Evolutionary conservation across 2,329 filamentous ascomycete species (phyloP).

Genomic region (Magnaporthiopsis rhizophila): DNA sequence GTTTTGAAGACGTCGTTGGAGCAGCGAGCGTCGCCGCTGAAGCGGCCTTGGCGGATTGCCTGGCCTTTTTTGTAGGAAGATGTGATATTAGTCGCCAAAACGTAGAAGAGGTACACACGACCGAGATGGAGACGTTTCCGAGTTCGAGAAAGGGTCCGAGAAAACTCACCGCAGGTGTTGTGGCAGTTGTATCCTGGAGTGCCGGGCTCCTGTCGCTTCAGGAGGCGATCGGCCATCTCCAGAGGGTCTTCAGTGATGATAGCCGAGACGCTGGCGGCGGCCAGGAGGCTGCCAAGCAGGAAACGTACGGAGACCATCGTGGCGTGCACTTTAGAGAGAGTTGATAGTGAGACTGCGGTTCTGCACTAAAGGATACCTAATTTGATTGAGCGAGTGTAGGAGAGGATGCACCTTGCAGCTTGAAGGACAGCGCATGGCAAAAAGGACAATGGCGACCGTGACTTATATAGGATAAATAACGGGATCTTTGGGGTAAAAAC

Average conservation of each 20-base stretch:
- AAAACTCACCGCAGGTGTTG: conserved; percentile 31
- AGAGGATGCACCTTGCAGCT: no score
- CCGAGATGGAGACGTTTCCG: neutral
- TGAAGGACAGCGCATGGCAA: no score
- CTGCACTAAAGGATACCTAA: no score
- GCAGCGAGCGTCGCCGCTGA: conserved; percentile 24
- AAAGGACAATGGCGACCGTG: no score
- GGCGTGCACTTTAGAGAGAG: neutral
- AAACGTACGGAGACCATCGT: conserved; percentile 13
- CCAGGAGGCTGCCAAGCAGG: conserved; percentile 9
- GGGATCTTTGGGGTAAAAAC: no score
- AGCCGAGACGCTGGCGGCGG: conserved; percentile 10
- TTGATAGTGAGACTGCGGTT: no score
- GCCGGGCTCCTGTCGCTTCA: conserved; percentile 27
- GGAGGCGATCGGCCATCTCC: conserved; percentile 8
- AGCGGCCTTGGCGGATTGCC: conserved; percentile 25
- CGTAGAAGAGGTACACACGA: neutral
- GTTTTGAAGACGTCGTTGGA: conserved; percentile 26
- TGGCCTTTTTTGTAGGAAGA: conserved; percentile 15
- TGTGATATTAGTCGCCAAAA: neutral
- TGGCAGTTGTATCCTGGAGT: conserved; percentile 34
- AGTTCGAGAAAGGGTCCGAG: neutral
- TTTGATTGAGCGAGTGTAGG: no score
- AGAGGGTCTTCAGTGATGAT: neutral
- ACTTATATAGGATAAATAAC: no score